A percentile compares a stretch with the other conserved stretches of the same genome.
Conservation (phyloP, 768 basidiomycete species). For the Lentinus tigrinus region DNA sequence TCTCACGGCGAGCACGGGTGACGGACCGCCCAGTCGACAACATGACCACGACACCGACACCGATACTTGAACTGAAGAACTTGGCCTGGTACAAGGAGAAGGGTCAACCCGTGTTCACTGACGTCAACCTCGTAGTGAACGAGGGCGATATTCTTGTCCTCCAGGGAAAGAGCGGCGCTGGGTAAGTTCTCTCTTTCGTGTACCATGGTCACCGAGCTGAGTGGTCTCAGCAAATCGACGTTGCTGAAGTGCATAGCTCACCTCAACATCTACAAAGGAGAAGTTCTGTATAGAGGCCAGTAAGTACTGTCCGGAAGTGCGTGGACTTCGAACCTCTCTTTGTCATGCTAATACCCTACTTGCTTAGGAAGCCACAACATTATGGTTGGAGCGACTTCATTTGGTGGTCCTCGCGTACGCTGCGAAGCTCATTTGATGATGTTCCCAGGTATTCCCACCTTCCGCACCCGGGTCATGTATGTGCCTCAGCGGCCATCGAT, state of each 20-base stretch:
- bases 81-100: conserved; percentile 49
- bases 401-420: too few relatives aligned
- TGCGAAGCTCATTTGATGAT: too few relatives aligned
- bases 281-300: conserved; percentile 67
- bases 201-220: neutral
- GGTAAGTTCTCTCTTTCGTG: conserved; percentile 37
- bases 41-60: conserved; percentile 10
- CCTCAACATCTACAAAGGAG: conserved; percentile 67
- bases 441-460: conserved; percentile 65
- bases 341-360: neutral
- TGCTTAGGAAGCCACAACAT: neutral
- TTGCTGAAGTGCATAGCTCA: conserved; percentile 84
- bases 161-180: conserved; percentile 79
- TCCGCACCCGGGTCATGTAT: conserved; percentile 78
- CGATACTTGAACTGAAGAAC: conserved; percentile 52
- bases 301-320: conserved; percentile 32
- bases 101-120: conserved; percentile 53
- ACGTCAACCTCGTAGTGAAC: conserved; percentile 59
- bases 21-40: too few relatives aligned
- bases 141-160: conserved; percentile 76
- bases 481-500: conserved; percentile 87
- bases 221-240: conserved; percentile 54
- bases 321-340: too few relatives aligned
- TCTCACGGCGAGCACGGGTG: too few relatives aligned
- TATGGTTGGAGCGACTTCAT: too few relatives aligned